Base-by-base conservation (phyloP, 768 basidiomycete genomes). In the Termitomyces sp. region DNA sequence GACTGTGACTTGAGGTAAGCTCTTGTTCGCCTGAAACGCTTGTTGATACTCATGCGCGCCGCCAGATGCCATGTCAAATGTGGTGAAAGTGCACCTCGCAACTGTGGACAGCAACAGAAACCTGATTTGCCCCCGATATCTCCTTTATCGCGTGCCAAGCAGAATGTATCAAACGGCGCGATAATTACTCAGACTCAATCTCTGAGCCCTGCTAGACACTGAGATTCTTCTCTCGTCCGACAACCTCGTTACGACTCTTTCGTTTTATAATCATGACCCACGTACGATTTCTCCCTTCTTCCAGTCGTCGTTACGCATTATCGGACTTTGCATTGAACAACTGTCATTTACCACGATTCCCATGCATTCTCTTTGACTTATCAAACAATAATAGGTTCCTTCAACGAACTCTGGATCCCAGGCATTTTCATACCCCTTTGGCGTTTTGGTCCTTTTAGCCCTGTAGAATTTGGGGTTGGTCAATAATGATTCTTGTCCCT, bases 61-160 rank as follows among this genome's bases (percentile, higher is more conserved):
- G 56, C 6, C 64, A 90, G 91, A 64, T 81, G 88, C n/a, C 92
- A 94, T 66, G 78, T 90, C 61, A 92, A 92, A 68, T 94, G 92
- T 64, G 92, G 91, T 18, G 92, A 94, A 67, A 65, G 81, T 47
- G 91, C 92, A 13, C 91, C 92, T 10, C 76, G 79, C 54, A 87
- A 93, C 69, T 93, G 92, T 65, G 90, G 88, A 20, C 55, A 12
- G 75, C 77, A 26, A 56, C 64, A 8, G 67, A 72, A 41, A 70
- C 65, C 20, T 10, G 68, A 69, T 46, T 57, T 66, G 36, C 67
- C 66, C 41, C 63, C 73, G 20, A 63, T 71, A 12, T 75, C 76
- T 13, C 74, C 77, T 9, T 66, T 76, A 8, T 75, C 74, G 22
- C 77, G 72, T 57, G 69, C 74, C 54, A 76, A 72, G 62, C 75